Evolutionary conservation across 2,329 filamentous ascomycete species (phyloP).

Genomic region (Nemania serpens): DNA sequence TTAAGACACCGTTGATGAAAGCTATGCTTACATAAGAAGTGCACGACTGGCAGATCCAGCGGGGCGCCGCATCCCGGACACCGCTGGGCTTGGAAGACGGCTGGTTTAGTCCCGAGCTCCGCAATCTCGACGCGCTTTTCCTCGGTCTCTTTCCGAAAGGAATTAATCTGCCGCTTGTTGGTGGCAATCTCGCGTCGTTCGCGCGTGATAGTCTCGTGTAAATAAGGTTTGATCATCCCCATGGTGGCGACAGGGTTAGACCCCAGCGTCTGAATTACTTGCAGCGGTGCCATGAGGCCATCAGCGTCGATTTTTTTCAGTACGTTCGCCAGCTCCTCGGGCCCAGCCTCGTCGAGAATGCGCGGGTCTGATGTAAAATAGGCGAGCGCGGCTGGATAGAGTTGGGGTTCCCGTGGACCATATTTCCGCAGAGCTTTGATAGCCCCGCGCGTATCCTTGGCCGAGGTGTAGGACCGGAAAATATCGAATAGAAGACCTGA

Average conservation of each 20-base stretch:
- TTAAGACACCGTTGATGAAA: conserved; percentile 93
- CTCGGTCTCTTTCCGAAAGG: conserved; percentile 83
- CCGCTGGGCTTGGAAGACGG: conserved; percentile 87
- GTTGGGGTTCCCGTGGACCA: conserved; percentile 83
- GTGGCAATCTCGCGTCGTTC: conserved; percentile 82
- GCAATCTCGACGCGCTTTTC: conserved; percentile 78
- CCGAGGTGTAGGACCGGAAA: conserved; percentile 92
- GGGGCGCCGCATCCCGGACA: conserved; percentile 80
- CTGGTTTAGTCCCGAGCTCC: conserved; percentile 77
- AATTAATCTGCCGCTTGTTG: conserved; percentile 80
- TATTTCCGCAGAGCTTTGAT: conserved; percentile 91
- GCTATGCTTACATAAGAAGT: conserved; percentile 96
- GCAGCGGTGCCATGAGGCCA: conserved; percentile 90
- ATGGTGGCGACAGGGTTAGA: conserved; percentile 79
- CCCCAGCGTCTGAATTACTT: conserved; percentile 91
- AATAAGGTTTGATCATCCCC: conserved; percentile 94
- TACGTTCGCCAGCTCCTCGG: conserved; percentile 79
- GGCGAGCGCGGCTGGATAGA: conserved; percentile 89
- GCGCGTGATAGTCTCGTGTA: conserved; percentile 83
- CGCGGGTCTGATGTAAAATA: conserved; percentile 88
- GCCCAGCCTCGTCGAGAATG: conserved; percentile 82
- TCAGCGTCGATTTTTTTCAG: conserved; percentile 87
- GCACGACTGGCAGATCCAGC: conserved; percentile 86
- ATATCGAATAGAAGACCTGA: conserved; percentile 92
- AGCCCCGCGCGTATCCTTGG: conserved; percentile 87